Evolutionary conservation across 352 stramenopile species (phyloP).

Genomic region (Peronospora destructor): DNA sequence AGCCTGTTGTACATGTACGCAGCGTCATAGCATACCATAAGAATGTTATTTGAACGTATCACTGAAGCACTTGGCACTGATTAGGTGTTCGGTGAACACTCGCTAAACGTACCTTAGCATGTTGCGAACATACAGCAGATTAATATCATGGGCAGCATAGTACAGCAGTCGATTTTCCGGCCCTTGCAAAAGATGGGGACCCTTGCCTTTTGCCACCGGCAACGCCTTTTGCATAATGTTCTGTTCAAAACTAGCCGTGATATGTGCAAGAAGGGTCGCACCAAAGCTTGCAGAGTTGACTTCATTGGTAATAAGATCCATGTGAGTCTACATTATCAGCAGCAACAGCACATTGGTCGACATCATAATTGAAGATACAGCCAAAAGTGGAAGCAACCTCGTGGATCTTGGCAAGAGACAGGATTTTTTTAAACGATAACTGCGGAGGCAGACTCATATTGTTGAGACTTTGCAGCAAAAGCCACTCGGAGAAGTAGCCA

Average conservation of each 20-base stretch:
- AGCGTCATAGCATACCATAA: background rate
- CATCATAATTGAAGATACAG: background rate
- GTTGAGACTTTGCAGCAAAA: constrained; percentile 67
- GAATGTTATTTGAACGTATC: background rate
- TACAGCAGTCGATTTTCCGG: constrained; percentile 56
- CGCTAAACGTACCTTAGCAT: constrained; percentile 40
- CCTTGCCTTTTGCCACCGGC: constrained; percentile 36
- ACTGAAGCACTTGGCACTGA: background rate
- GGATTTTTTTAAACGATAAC: constrained; percentile 57
- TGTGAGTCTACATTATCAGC: constrained; percentile 40
- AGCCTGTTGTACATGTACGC: constrained; percentile 27
- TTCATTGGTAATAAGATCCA: constrained; percentile 76
- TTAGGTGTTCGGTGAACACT: background rate
- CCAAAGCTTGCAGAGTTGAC: constrained; percentile 73
- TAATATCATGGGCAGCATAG: constrained; percentile 78
- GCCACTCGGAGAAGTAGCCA: constrained; percentile 74
- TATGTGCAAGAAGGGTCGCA: constrained; percentile 61
- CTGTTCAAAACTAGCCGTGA: constrained; percentile 74
- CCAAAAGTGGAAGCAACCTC: constrained; percentile 26
- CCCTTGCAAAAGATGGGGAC: constrained; percentile 43
- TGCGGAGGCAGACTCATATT: constrained; percentile 63
- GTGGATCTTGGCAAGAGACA: constrained; percentile 50
- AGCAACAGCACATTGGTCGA: constrained; percentile 2
- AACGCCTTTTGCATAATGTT: constrained; percentile 36
- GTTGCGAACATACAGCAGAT: constrained; percentile 70